Conservation (phyloP, 352 stramenopile species). For the Phytopythium ostracodes region DNA sequence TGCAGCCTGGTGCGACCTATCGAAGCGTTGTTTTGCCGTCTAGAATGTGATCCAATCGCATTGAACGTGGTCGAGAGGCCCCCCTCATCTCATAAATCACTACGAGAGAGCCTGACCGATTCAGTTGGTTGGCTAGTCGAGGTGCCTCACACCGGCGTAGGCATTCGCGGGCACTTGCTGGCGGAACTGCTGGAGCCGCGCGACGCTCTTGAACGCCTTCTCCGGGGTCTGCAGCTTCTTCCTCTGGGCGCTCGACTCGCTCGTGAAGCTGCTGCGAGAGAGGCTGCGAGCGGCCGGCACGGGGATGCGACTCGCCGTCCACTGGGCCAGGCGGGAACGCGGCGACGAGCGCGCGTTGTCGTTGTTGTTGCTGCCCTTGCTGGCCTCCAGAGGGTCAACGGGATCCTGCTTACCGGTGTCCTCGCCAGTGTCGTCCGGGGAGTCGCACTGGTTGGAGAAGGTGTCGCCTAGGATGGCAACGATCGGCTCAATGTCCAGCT, state of each 20-base stretch:
- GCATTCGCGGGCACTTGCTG: slow-evolving; percentile 49
- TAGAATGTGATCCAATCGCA: not conserved
- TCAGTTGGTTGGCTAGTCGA: slow-evolving; percentile 4
- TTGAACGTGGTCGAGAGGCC: no score
- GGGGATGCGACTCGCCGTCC: slow-evolving; percentile 1
- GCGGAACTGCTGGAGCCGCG: slow-evolving; percentile 44
- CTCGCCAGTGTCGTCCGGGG: slow-evolving; percentile 13
- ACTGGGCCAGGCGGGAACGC: not conserved
- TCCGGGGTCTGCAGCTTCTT: slow-evolving; percentile 18
- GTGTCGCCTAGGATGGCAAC: slow-evolving; percentile 5
- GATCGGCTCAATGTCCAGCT: slow-evolving; percentile 27
- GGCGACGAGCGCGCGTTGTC: not conserved
- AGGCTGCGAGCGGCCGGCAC: not conserved
- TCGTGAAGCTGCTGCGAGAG: slow-evolving; percentile 5
- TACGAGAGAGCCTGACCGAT: not conserved
- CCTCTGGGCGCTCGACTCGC: not conserved
- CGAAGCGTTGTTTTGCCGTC: not conserved
- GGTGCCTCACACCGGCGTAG: slow-evolving; percentile 8
- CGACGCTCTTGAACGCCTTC: slow-evolving; percentile 15
- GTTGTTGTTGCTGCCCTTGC: slow-evolving; percentile 23
- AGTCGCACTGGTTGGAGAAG: slow-evolving; percentile 58
- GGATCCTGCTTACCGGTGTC: not conserved
- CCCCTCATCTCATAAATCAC: no score
- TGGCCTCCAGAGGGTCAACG: slow-evolving; percentile 6
- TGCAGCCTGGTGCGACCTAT: no score